Conservation (phyloP, 768 basidiomycete genomes). For the Russula sp. region DNA sequence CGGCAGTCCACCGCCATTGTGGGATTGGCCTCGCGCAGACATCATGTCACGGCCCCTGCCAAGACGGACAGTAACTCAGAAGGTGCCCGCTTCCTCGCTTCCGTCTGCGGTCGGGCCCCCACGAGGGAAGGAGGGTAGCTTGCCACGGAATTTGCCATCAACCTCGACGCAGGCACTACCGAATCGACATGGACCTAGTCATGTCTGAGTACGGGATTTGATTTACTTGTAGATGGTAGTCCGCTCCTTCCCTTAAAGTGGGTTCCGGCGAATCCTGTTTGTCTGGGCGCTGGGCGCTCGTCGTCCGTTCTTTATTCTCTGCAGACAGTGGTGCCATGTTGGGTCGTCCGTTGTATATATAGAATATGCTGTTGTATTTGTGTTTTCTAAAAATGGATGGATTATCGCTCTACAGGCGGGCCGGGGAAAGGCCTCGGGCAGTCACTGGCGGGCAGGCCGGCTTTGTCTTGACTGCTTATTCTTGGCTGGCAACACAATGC, state of each 20-base stretch:
- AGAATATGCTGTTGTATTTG: background rate
- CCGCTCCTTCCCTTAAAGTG: background rate
- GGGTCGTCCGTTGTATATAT: background rate
- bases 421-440: background rate
- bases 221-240: background rate
- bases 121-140: background rate
- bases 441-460: too few species aligned
- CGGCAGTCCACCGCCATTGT: conserved; percentile 14
- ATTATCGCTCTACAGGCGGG: too few species aligned
- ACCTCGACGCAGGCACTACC: background rate
- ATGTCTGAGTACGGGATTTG: background rate
- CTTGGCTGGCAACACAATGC: background rate
- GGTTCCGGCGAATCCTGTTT: background rate
- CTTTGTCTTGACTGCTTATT: background rate
- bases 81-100: background rate
- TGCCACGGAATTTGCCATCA: background rate
- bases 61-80: background rate
- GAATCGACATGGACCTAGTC: background rate
- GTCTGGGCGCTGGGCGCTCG: conserved; percentile 15
- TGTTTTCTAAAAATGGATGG: background rate
- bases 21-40: conserved; percentile 23
- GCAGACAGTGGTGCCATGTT: background rate
- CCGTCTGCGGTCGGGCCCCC: background rate
- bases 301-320: conserved; percentile 8
- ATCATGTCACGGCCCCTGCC: conserved; percentile 19